Evolutionary conservation across 306 rosid genomes (phyloP), one percentile per base, ranked within the genome.

Genomic region (Prunus persica): DNA sequence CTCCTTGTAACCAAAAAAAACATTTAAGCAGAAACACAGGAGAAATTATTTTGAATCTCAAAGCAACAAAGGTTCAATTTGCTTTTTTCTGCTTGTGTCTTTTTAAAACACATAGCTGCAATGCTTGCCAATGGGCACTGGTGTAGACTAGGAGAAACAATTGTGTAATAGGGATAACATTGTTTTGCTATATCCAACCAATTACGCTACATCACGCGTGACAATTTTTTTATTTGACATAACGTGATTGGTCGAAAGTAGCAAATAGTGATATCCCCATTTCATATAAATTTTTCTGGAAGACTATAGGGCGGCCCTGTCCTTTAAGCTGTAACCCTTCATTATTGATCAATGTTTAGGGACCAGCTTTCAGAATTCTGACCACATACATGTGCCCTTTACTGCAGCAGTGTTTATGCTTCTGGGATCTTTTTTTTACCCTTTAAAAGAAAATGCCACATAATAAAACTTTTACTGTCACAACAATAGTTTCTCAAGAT

Each of bases 351-450:
- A 57, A 57, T 72, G 15, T 24, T 19, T 5, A 16, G 69, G 69
- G 78, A 74, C 69, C 78, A 19, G 45, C 30, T 19, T 49, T 46
- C 60, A 74, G 30, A 74, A 11, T 24, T 74, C 61, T 61, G 78
- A 13, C 69, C 78, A 60, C n/a, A 46, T 18, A 8, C 78, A 62
- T 49, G 60, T 61, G 78, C 47, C 8, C 14, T 61, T 61, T 46
- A 61, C 30, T 61, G 56, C 57, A 24, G 69, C 14, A 12, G 16
- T 12, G 16, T 12, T 38, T 6, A 38, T 38, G 43, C 43, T 7
- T 7, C 9, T 38, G 43, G 43, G 57, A 52, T 52, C 19, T 1
- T 2, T 6, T 6, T 2, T 15, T 52, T 2, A 2, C 6, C 28
- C 24, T 20, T 22, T 6, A 5, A 18, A 16, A 51, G 20, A n/a